These are phyloP conservation scores for Venturia nashicola DNA, from an alignment of 2,329 filamentous ascomycete species.

Conservation along the genomic window DNA sequence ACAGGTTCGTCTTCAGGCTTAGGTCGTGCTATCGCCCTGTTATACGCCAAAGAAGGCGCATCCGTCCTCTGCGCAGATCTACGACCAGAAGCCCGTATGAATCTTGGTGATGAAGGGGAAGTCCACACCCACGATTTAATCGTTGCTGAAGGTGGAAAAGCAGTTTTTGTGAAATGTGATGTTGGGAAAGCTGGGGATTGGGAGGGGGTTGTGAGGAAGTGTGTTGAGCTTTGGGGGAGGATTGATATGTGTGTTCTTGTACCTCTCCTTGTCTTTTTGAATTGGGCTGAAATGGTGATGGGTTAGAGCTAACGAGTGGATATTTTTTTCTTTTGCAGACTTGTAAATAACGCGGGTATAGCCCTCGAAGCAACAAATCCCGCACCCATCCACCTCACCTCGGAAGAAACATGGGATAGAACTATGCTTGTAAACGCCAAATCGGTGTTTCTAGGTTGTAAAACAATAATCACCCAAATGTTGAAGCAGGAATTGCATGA, in stretches of 20 bases:
- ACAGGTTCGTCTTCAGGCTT: slow-evolving; percentile 1
- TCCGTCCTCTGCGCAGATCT: slow-evolving; percentile 22
- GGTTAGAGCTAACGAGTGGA: too few species aligned
- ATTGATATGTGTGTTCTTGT: slow-evolving; percentile 13
- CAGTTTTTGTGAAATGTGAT: slow-evolving; percentile 26
- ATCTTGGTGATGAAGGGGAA: slow-evolving; percentile 12
- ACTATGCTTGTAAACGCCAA: slow-evolving; percentile 24
- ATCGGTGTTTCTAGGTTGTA: slow-evolving; percentile 31
- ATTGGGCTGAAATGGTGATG: too few species aligned
- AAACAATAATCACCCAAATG: slow-evolving; percentile 38
- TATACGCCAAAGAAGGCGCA: slow-evolving; percentile 21
- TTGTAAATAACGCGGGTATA: slow-evolving; percentile 36
- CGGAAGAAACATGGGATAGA: slow-evolving; percentile 34
- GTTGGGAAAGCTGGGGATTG: slow-evolving; percentile 16
- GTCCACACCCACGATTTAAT: slow-evolving; percentile 23
- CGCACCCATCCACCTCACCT: slow-evolving; percentile 32
- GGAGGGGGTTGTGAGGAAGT: slow-evolving; percentile 14
- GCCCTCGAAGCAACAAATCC: slow-evolving; percentile 23
- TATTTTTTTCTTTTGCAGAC: slow-evolving; percentile 11
- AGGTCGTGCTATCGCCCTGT: slow-evolving; percentile 11
- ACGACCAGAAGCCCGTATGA: slow-evolving; percentile 13
- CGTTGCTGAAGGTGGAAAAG: slow-evolving; percentile 18
- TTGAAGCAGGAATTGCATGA: slow-evolving; percentile 30
- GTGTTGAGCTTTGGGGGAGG: slow-evolving; percentile 13
- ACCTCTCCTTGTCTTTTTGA: too few species aligned